Base-by-base conservation (phyloP, 2,329 filamentous ascomycete genomes). In the Talaromyces rugulosus region DNA sequence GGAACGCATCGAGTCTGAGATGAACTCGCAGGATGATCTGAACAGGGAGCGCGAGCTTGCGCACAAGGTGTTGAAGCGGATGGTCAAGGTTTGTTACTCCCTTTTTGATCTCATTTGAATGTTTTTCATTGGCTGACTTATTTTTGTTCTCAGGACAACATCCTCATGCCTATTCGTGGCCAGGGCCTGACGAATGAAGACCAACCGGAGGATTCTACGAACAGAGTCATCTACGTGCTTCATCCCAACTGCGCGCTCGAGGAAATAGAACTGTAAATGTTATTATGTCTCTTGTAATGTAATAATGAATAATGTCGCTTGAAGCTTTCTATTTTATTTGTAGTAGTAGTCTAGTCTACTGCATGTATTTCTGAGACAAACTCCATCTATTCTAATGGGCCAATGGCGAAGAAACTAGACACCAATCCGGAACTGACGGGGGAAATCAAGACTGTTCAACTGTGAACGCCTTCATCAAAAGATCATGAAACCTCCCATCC, bases 171-270 rank as follows among this genome's bases (percentile, higher is more conserved):
- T 56, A 83, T 86, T 63, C 78, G 93, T 77, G 93, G 96, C 67
- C 92, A 96, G 68, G 93, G 96, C 23, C 84, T 98, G 56, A 91
- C 95, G 78, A 90, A 92, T 59, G 82, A 83, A 55, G 82, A 87
- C 66, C 87, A 77, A 67, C 84, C 84, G 63, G 74, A 79, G 40
- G 82, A 80, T 16, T 73, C 66, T 44, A 66, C 71, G 68, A 78
- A 67, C 72, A 83, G 66, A 78, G 81, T 90, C 4, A 84, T 95
- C 58, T 99, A 97, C 73, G 90, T 97, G 30, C 74, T 99, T 67
- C 95, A 99, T 79, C 95, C 95, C 62, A 98, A 98, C 78, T 96
- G 91, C 72, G 91, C 90, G 0, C 83, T 96, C 9, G 93, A 96
- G 61, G 77, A 78, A 62, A 71, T 77, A 67, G 70, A 61, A 68